Percentiles rank a stretch among this genome's conserved stretches.
Evolutionary conservation across 495 filamentous ascomycete genomes (phyloP).

Genomic region (Daldinia concentrica): DNA sequence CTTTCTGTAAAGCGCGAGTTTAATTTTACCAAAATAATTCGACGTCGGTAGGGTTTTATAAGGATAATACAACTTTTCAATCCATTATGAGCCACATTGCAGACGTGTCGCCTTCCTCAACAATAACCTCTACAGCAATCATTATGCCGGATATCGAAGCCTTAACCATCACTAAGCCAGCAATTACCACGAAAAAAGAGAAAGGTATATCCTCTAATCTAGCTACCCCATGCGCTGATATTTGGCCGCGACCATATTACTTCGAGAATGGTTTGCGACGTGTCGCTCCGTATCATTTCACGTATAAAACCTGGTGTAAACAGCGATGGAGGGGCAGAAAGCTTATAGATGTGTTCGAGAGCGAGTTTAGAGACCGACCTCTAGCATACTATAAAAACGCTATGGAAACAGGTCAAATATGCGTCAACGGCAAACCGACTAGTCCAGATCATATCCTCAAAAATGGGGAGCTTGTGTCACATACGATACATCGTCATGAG

Average conservation of each 20-base stretch:
- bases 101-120: conserved; percentile 26
- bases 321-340: conserved; percentile 82
- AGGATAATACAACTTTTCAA: no score
- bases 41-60: conserved; percentile 21
- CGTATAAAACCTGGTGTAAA: conserved; percentile 94
- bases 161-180: conserved; percentile 16
- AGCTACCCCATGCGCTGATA: conserved; percentile 67
- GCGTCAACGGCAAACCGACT: conserved; percentile 73
- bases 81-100: conserved; percentile 36
- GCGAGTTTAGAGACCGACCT: conserved; percentile 87
- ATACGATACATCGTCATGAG: conserved; percentile 95
- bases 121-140: conserved; percentile 3
- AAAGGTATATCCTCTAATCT: conserved; percentile 50
- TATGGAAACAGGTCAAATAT: conserved; percentile 77
- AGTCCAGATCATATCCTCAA: conserved; percentile 56
- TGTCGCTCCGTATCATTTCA: conserved; percentile 89
- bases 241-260: conserved; percentile 77
- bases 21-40: background rate
- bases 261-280: conserved; percentile 81
- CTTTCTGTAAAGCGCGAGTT: background rate
- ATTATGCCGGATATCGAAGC: conserved; percentile 18
- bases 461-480: conserved; percentile 80
- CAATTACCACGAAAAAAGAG: background rate
- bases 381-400: conserved; percentile 87
- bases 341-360: conserved; percentile 80